Conservation (phyloP, 257 asterid genomes). For the Voacanga thouarsii region DNA sequence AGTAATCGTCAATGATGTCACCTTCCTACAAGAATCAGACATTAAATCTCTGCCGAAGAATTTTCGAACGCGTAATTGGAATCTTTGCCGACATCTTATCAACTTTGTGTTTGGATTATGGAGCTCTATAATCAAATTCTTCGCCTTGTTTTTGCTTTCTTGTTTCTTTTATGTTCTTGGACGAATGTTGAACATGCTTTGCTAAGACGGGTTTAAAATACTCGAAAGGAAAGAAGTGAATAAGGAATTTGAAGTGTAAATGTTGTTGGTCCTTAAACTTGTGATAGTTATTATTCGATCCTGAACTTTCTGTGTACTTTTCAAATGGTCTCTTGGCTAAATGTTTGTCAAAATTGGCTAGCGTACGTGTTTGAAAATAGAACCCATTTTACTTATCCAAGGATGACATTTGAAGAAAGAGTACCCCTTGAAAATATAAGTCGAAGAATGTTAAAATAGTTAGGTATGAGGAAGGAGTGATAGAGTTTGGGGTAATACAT, state of each 20-base stretch:
- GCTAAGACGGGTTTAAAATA: neutral
- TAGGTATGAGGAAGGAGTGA: too few relatives aligned
- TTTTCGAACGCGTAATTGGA: neutral
- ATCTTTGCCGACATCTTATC: neutral
- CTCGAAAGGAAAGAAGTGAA: neutral
- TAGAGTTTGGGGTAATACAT: too few relatives aligned
- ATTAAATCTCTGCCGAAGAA: constrained; percentile 4
- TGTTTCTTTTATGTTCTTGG: neutral
- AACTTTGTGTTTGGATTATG: neutral
- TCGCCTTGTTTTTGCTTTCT: neutral
- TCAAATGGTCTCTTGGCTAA: neutral
- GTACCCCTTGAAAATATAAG: too few relatives aligned
- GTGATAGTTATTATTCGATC: neutral
- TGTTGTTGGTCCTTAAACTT: neutral
- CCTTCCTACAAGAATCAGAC: constrained; percentile 8
- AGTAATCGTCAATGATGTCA: constrained; percentile 10
- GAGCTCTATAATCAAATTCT: neutral
- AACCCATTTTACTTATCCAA: too few relatives aligned
- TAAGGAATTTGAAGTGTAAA: neutral
- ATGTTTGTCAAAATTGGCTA: neutral
- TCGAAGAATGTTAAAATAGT: too few relatives aligned
- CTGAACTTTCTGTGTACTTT: neutral
- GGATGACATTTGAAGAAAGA: neutral
- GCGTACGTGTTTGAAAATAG: too few relatives aligned
- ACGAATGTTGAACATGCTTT: neutral